Base-by-base conservation (phyloP, 2,329 filamentous ascomycete species). In the Fusarium mexicanum region DNA sequence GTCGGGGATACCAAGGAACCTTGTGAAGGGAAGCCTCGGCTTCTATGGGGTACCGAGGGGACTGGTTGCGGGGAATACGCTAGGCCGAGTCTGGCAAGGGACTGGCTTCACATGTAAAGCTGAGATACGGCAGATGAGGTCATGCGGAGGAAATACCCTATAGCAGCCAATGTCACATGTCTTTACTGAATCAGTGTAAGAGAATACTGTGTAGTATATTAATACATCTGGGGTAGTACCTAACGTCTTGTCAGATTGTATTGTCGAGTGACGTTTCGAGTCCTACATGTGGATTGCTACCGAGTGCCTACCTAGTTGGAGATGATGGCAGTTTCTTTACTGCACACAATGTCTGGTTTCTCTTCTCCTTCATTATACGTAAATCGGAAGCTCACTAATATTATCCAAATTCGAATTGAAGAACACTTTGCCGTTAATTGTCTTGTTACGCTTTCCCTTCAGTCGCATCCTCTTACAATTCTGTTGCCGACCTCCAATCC, bases 31-130 rank as follows among this genome's bases (percentile, higher is more conserved):
- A 74, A 77, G 76, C 78, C 78, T 77, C 76, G 78, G 78, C 78
- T 79, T 76, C 72, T 63, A 73, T 75, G 76, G 71, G 74, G 72
- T 76, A 78, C 78, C 77, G 78, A 80, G 79, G 79, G 78, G 78
- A 71, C 65, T 67, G 67, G 76, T 61, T 72, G 69, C 68, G 77
- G 71, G 64, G 67, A 71, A 62, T 67, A 58, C 74, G 71, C 79
- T 80, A 80, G 73, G 24, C 79, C 72, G 43, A 13, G 54, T 72
- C 63, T 60, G 76, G 76, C 46, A 54, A 35, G 59, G 50, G 69
- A 33, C 54, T 38, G 55, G 59, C 69, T 81, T 81, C 79, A 80
- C 79, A 80, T 80, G 79, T 77, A 72, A 78, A 55, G 43, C 43
- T 57, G 50, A 47, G 58, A 20, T 31, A 73, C 47, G 48, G 48